phyloP scores from a whole-genome alignment of 2,329 filamentous ascomycete species.

The Cytospora piceae region DNA sequence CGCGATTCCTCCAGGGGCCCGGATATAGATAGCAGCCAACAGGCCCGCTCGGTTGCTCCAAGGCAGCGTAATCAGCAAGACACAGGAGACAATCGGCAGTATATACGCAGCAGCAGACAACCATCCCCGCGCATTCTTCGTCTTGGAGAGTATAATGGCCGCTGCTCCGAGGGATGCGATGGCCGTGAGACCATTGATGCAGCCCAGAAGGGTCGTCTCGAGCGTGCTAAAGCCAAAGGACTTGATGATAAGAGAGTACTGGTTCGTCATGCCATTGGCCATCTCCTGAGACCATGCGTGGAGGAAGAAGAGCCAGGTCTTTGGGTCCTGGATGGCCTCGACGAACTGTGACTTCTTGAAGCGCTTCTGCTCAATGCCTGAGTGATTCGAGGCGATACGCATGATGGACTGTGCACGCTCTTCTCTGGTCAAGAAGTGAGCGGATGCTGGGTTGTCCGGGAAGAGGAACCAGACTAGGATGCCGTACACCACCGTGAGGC shows the following conservation, averaged over 20 bases:
- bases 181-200: constrained; percentile 28
- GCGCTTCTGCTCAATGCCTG: constrained; percentile 42
- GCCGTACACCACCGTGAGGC: constrained; percentile 31
- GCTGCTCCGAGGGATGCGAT: constrained; percentile 20
- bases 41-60: constrained; percentile 45
- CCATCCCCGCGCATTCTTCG: constrained; percentile 24
- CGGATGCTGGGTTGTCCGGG: constrained; percentile 31
- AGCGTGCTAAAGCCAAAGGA: constrained; percentile 47
- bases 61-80: constrained; percentile 42
- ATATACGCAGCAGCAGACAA: constrained; percentile 35
- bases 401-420: constrained; percentile 41
- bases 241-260: constrained; percentile 49
- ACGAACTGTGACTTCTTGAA: constrained; percentile 39
- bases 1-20: constrained; percentile 42
- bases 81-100: constrained; percentile 42
- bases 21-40: constrained; percentile 43
- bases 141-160: constrained; percentile 27
- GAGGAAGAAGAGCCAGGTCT: constrained; percentile 29
- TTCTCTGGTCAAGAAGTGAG: constrained; percentile 39
- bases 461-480: constrained; percentile 29
- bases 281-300: constrained; percentile 40
- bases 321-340: constrained; percentile 32
- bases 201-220: constrained; percentile 39
- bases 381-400: constrained; percentile 42
- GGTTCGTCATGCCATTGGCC: constrained; percentile 45